Percentiles rank a stretch among this genome's conserved stretches.
Conservation (phyloP, 148 eudicot species). For the Silene conica region DNA sequence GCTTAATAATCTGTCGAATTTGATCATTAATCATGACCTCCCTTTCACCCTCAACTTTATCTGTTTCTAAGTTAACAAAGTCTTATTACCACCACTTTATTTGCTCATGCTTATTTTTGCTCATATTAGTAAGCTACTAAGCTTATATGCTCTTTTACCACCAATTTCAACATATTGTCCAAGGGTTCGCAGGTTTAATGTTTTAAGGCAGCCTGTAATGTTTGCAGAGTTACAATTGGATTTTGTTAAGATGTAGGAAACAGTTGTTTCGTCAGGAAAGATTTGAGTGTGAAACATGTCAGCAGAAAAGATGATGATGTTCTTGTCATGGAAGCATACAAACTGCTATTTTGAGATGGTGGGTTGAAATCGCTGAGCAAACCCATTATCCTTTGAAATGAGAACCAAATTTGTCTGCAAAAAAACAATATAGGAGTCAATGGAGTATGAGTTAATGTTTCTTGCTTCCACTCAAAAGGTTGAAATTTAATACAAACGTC, state of each 20-base stretch:
- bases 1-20: too few species aligned
- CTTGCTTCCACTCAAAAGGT: conserved; percentile 15
- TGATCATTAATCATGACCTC: too few species aligned
- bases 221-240: neutral
- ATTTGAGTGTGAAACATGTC: neutral
- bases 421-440: conserved; percentile 4
- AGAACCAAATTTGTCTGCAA: neutral
- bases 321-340: neutral
- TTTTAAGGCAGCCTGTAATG: neutral
- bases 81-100: too few species aligned
- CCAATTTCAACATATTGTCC: neutral
- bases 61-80: too few species aligned
- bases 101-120: too few species aligned
- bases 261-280: neutral
- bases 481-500: neutral
- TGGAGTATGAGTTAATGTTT: neutral
- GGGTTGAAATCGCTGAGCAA: conserved; percentile 13
- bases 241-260: neutral
- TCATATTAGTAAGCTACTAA: too few species aligned
- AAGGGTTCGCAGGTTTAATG: neutral
- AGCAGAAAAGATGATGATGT: conserved; percentile 1
- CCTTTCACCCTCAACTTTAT: too few species aligned
- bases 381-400: neutral
- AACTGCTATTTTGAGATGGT: conserved; percentile 4
- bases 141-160: too few species aligned